Base-by-base conservation (phyloP, 2,329 filamentous ascomycete genomes). In the Corniculantispora saksenae region DNA sequence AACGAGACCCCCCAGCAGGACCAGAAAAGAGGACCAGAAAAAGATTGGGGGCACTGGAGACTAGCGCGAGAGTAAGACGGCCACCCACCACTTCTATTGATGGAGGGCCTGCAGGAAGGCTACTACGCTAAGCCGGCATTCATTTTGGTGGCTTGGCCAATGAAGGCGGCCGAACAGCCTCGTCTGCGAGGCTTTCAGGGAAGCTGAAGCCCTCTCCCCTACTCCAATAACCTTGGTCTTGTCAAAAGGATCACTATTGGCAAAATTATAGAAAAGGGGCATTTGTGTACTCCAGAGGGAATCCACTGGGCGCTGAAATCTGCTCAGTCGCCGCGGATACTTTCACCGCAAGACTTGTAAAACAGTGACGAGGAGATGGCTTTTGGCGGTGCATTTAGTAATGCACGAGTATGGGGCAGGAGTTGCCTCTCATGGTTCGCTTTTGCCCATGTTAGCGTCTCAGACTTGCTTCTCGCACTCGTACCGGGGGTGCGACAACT, bases 121-220 rank as follows among this genome's bases (percentile, higher is more conserved):
- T 63, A 45, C 40, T 38, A 40, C 61, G 50, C 51, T 55, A 63
- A 10, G 27, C 27, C 61, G 61, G 40, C 51, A 56, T 19, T 63
- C 61, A 56, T 63, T 56, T 55, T 48, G 51, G 61, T 56, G 40
- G 40, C 61, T 19, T 48, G 51, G 27, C 61, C 61, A 63, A 63
- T 63, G 15, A 48, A 38, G 61, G 40, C 40, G 35, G 40, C 50
- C 51, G 47, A 19, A 27, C 51, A 63, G 61, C 61, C 61, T 63
- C 27, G 61, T 25, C 51, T 29, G 27, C 51, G 29, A 63, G 61
- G 61, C 61, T 63, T 63, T 29, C 61, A 63, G 38, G 61, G 50
- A 63, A 56, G 61, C 61, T 56, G 61, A 56, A 62, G 50, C 50
- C 60, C 48, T 51, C 40, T 38, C 17, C 35, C 19, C 15, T 25